A percentile compares a stretch with the other conserved stretches of the same genome.
phyloP scores from a whole-genome alignment of 2,329 filamentous ascomycete genomes.

The Fusarium sp. region DNA sequence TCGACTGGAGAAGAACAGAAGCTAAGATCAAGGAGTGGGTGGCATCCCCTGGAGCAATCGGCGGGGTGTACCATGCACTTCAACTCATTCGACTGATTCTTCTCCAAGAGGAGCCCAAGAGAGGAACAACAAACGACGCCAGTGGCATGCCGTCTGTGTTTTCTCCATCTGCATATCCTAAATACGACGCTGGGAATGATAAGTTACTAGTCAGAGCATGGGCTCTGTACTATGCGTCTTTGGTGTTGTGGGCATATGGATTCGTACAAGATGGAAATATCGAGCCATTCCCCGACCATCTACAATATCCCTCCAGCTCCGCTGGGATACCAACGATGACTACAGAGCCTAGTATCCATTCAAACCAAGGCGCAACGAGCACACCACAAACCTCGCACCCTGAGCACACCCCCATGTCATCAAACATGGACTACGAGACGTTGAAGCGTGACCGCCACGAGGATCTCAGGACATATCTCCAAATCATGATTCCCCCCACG shows the following conservation, averaged over 20 bases:
- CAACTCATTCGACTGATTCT: slow-evolving; percentile 47
- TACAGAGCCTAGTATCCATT: slow-evolving; percentile 40
- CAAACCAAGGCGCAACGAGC: slow-evolving; percentile 30
- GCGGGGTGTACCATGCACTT: slow-evolving; percentile 48
- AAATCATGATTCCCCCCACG: slow-evolving; percentile 49
- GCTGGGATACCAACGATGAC: slow-evolving; percentile 24
- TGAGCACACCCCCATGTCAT: slow-evolving; percentile 34
- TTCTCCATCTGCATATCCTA: slow-evolving; percentile 41
- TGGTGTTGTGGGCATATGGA: slow-evolving; percentile 49
- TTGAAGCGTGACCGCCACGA: slow-evolving; percentile 45
- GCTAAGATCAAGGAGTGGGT: slow-evolving; percentile 50
- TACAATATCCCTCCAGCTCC: slow-evolving; percentile 43
- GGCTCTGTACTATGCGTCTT: slow-evolving; percentile 47
- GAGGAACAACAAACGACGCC: slow-evolving; percentile 25
- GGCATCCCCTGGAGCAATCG: slow-evolving; percentile 47
- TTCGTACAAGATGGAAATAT: slow-evolving; percentile 48
- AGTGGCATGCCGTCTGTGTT: slow-evolving; percentile 30
- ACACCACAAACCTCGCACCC: slow-evolving; percentile 37
- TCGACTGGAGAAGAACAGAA: slow-evolving; percentile 49
- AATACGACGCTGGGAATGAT: slow-evolving; percentile 46
- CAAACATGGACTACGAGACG: slow-evolving; percentile 39
- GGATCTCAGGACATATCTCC: slow-evolving; percentile 47
- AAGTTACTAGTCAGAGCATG: slow-evolving; percentile 45
- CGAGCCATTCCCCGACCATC: slow-evolving; percentile 46
- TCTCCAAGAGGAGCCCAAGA: slow-evolving; percentile 40